Conservation (phyloP, 305 asterid genomes). For the Fraxinus xanthoxyloides region DNA sequence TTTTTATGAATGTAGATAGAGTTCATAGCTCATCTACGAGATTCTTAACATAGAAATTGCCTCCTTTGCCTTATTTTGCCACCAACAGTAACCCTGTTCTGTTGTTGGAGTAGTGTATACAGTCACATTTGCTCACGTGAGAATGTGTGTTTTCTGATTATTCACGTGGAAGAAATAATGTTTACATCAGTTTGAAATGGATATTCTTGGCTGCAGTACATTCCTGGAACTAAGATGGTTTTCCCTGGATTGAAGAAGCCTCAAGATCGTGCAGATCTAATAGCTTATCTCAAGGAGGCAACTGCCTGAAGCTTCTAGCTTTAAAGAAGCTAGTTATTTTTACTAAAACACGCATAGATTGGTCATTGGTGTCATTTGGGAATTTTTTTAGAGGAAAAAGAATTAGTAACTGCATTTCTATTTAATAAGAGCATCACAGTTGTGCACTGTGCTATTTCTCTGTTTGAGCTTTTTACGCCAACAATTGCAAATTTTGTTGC, state of each 20-base stretch:
- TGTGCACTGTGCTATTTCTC: conserved; percentile 12
- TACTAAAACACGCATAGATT: not conserved
- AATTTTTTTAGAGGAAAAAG: not conserved
- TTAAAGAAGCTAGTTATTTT: not conserved
- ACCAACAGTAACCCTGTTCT: not conserved
- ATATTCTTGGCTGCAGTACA: conserved; percentile 55
- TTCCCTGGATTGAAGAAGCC: conserved; percentile 97
- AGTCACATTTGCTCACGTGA: too few relatives aligned
- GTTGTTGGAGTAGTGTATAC: not conserved
- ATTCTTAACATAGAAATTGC: not conserved
- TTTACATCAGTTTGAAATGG: not conserved
- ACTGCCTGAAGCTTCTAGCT: conserved; percentile 41
- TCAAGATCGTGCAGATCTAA: conserved; percentile 84
- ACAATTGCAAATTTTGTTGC: conserved; percentile 25
- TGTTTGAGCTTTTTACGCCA: conserved; percentile 6
- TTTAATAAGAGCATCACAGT: conserved; percentile 24
- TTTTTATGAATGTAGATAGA: not conserved
- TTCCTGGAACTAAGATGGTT: conserved; percentile 96
- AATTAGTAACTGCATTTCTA: not conserved
- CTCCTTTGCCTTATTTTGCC: not conserved
- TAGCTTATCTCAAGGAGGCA: conserved; percentile 74
- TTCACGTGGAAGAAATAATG: conserved; percentile 16
- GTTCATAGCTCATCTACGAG: too few relatives aligned
- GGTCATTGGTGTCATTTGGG: conserved; percentile 2
- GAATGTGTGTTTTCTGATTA: not conserved